Evolutionary conservation across 495 filamentous ascomycete genomes (phyloP).

Genomic region (Neurospora sp.): DNA sequence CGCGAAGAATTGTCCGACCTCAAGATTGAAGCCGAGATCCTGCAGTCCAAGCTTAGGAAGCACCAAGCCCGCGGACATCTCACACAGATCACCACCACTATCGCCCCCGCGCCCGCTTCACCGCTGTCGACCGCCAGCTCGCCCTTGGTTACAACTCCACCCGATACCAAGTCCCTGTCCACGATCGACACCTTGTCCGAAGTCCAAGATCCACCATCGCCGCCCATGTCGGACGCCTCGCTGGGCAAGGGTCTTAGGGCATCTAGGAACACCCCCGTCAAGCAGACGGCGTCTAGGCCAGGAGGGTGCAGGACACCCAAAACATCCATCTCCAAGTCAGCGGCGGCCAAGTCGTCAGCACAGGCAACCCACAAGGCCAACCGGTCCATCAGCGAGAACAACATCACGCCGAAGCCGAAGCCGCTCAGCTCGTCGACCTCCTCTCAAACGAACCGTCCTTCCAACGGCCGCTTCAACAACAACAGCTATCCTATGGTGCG

Average conservation of each 20-base stretch:
- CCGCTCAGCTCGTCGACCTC: constrained; percentile 20
- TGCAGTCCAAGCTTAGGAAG: constrained; percentile 79
- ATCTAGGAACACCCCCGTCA: constrained; percentile 31
- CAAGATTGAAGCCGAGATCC: constrained; percentile 88
- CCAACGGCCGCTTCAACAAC: background rate
- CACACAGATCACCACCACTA: constrained; percentile 40
- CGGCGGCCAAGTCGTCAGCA: constrained; percentile 19
- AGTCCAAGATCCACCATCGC: constrained; percentile 43
- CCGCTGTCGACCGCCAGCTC: constrained; percentile 56
- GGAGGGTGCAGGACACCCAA: constrained; percentile 7
- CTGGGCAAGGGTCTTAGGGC: constrained; percentile 34
- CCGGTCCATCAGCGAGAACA: constrained; percentile 23
- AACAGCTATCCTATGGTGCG: constrained; percentile 12
- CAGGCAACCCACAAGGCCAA: constrained; percentile 10
- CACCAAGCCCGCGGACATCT: constrained; percentile 37
- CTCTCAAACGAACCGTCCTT: background rate
- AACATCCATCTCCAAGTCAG: constrained; percentile 14
- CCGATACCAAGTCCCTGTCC: constrained; percentile 49
- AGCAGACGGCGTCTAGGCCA: constrained; percentile 7
- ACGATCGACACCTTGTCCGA: constrained; percentile 33
- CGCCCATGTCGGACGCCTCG: constrained; percentile 65
- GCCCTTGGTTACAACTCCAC: constrained; percentile 62
- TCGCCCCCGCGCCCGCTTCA: constrained; percentile 48
- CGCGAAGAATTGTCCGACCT: constrained; percentile 86
- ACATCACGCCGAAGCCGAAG: constrained; percentile 39